Base-by-base conservation (phyloP, 2,329 filamentous ascomycete genomes). In the Tothia fuscella region DNA sequence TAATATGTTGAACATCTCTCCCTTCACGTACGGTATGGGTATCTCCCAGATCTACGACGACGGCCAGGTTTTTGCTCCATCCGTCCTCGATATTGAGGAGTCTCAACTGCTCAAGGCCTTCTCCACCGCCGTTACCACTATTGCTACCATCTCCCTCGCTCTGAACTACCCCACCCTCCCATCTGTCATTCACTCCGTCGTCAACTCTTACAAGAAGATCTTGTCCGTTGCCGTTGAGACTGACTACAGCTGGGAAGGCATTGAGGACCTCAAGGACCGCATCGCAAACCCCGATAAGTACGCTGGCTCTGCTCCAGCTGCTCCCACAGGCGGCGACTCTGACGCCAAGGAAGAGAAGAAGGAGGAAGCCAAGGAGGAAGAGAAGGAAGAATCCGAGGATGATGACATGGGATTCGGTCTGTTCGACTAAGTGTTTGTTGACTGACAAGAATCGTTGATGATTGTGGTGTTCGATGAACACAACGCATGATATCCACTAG, bases 1-100 rank as follows among this genome's bases (percentile, higher is more conserved):
- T 60, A 98, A 98, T 84, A 84, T 98, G 89, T 73, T 98, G 66
- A 96, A 95, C 82, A 98, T 98, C 77, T 96, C 91, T 56, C 88
- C 88, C 67, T 95, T 95, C 79, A 94, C 88, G 64, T 98, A 96
- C 74, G 91, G 91, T 74, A 93, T 98, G 83, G 83, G 82, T 65
- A 81, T 98, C 59, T 55, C 77, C 51, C 89, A 96, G 76, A 87
- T 98, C 68, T 98, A 98, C 78, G 88, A 98, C 72, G 72, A 89
- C 61, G 91, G 91, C 60, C 91, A 98, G 76, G 78, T 78, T 56
- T 98, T 98, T 78, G 72, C 78, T 51, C 68, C 87, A 51, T 70
- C 67, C 49, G 85, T 98, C 54, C 78, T 98, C 55, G 91, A 98
- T 69, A 87, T 98, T 60, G 76, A 84, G 60, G 89, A 98, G 74